Percentiles rank a stretch among this genome's conserved stretches.
Evolutionary conservation across 2,329 filamentous ascomycete genomes (phyloP).

Genomic region (Claviceps capensis): DNA sequence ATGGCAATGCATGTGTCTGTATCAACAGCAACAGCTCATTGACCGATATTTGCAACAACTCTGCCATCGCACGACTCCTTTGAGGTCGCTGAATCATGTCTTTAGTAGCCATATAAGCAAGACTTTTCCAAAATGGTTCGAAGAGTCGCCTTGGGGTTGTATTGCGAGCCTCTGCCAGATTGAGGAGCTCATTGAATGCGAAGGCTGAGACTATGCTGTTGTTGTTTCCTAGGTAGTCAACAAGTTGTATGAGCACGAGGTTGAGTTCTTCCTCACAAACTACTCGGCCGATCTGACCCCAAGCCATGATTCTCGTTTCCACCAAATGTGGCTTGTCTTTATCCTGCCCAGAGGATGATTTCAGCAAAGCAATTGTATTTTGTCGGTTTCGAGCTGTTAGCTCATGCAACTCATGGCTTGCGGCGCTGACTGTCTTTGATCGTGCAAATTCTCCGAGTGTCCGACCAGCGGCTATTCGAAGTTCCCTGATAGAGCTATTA

Average conservation of each 20-base stretch:
- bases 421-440: slow-evolving; percentile 8
- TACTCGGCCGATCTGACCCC: slow-evolving; percentile 69
- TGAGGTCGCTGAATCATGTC: slow-evolving; percentile 72
- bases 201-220: slow-evolving; percentile 69
- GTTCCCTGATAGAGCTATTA: slow-evolving; percentile 70
- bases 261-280: slow-evolving; percentile 75
- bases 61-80: slow-evolving; percentile 65
- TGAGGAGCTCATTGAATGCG: slow-evolving; percentile 70
- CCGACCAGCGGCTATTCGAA: slow-evolving; percentile 66
- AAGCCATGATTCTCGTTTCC: slow-evolving; percentile 74
- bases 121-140: slow-evolving; percentile 74
- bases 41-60: slow-evolving; percentile 64
- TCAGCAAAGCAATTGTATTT: slow-evolving; percentile 56
- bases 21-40: slow-evolving; percentile 61
- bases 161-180: slow-evolving; percentile 52
- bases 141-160: slow-evolving; percentile 57
- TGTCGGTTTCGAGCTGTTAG: slow-evolving; percentile 38
- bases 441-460: slow-evolving; percentile 53
- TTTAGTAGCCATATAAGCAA: slow-evolving; percentile 72
- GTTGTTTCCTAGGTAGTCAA: slow-evolving; percentile 75
- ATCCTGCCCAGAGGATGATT: slow-evolving; percentile 56
- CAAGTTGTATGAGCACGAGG: slow-evolving; percentile 66
- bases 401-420: slow-evolving; percentile 7
- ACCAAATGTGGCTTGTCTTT: slow-evolving; percentile 45
- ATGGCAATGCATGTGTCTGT: slow-evolving; percentile 72